A percentile compares a stretch with the other conserved stretches of the same genome.
These are phyloP conservation scores for Hymenoscyphus scutula DNA, from an alignment of 2,329 filamentous ascomycete species.

Conservation along the genomic window DNA sequence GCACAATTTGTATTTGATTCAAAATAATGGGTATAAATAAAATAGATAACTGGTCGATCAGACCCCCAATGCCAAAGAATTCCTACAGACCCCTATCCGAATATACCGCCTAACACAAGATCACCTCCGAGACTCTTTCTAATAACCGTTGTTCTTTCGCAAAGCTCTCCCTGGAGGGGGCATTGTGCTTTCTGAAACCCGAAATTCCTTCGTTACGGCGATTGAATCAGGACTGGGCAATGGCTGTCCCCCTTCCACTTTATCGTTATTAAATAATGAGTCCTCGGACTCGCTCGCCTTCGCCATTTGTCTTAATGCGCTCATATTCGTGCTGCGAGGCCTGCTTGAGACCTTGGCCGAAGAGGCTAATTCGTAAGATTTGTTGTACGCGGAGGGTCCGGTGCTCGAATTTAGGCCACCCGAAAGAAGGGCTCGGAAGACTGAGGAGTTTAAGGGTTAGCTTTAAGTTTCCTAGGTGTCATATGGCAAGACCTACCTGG, in stretches of 20 bases:
- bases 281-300: conserved; percentile 12
- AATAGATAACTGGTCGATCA: no score
- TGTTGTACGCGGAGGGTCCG: background rate
- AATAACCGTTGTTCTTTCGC: background rate
- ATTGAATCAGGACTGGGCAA: conserved; percentile 1
- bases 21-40: no score
- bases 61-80: no score
- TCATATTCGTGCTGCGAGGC: background rate
- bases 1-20: no score
- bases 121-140: background rate
- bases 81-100: no score
- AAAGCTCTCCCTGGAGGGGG: background rate
- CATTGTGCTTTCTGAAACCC: background rate
- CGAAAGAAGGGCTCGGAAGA: background rate
- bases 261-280: conserved; percentile 10
- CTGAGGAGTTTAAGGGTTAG: background rate
- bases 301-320: background rate
- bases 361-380: conserved; percentile 22
- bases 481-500: background rate
- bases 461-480: background rate
- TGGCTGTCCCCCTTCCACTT: background rate
- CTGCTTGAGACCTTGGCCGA: background rate
- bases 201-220: conserved; percentile 7
- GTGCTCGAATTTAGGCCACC: background rate
- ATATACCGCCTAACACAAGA: no score